phyloP scores from a whole-genome alignment of 305 asterid genomes.

The Stenogyne calaminthoides region DNA sequence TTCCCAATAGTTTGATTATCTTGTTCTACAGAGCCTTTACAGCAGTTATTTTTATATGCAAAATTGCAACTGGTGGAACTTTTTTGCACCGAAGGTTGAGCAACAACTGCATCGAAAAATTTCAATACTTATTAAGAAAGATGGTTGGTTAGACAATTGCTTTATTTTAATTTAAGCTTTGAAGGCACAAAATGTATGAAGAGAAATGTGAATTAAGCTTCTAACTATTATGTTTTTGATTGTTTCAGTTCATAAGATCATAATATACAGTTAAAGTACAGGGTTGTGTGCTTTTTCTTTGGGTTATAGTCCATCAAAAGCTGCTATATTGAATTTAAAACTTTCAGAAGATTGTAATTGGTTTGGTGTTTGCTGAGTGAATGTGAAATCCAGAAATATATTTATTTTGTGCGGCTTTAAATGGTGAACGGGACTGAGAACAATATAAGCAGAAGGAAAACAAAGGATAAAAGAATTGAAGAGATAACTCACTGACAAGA shows the following conservation, averaged over 20 bases:
- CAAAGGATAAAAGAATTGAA: slow-evolving; percentile 13
- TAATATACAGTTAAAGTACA: slow-evolving; percentile 6
- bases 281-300: neutral
- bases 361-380: no score
- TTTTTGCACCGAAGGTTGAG: neutral
- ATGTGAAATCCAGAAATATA: slow-evolving; percentile 6
- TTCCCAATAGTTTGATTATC: neutral
- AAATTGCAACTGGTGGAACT: neutral
- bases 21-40: neutral
- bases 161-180: neutral
- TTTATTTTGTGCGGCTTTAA: neutral
- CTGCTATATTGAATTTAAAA: slow-evolving; percentile 8
- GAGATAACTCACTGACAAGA: slow-evolving; percentile 87
- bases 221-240: no score
- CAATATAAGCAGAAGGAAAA: neutral
- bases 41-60: no score
- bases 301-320: slow-evolving; percentile 1
- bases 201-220: no score
- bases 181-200: neutral
- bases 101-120: neutral
- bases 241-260: neutral
- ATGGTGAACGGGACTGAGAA: neutral
- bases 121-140: neutral
- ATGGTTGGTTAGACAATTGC: no score
- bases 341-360: no score